Evolutionary conservation across 108 stramenopile genomes (phyloP), one percentile per base, ranked within the genome.

Genomic region (Cyclostephanos invisitatus): DNA sequence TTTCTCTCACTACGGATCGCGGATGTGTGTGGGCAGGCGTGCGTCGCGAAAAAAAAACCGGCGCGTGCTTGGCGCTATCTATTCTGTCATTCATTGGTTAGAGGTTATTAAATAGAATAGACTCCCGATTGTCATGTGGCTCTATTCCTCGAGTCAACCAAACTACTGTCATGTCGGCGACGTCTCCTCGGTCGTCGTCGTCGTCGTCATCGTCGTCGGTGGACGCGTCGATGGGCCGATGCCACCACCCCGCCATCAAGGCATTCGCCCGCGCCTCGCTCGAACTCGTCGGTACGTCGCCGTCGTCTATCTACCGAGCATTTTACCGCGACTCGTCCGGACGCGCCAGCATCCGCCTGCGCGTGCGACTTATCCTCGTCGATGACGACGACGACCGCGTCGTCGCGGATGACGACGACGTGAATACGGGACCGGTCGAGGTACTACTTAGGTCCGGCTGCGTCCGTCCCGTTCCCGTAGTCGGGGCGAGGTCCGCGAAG

Each of bases 261-360:
- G 44, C 44, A 14, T 46, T 46, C 44, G 12, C 44, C 14, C 44
- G 44, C 44, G 44, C 44, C 44, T 46, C 44, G 15, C 44, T 46
- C 0, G 44, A 46, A 15, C 11, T 46, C 15, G 44, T 46, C 14
- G 44, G 2, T 0, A 2, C 53, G 22, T 8, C 53, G 53, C 0
- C 53, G 25, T 10, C 56, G 56, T 5, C 27, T 1, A 14, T 2
- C 14, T 14, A 3, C 44, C 48, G 58, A 2, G 77, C 77, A 5
- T 78, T 67, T 40, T 78, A 78, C 50, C 77, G 77, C 24, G 77
- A 78, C 47, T 78, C 77, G 18, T 78, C 77, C 50, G 77, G 77
- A 35, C 44, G 77, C 60, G 77, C 77, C 15, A 58, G 69, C 40
- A 70, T 67, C 44, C 58, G 61, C 25, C 5, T 78, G 11, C 64